A percentile compares a stretch with the other conserved stretches of the same genome.
Evolutionary conservation across 352 stramenopile species (phyloP).

Genomic region (Phytophthora pini): DNA sequence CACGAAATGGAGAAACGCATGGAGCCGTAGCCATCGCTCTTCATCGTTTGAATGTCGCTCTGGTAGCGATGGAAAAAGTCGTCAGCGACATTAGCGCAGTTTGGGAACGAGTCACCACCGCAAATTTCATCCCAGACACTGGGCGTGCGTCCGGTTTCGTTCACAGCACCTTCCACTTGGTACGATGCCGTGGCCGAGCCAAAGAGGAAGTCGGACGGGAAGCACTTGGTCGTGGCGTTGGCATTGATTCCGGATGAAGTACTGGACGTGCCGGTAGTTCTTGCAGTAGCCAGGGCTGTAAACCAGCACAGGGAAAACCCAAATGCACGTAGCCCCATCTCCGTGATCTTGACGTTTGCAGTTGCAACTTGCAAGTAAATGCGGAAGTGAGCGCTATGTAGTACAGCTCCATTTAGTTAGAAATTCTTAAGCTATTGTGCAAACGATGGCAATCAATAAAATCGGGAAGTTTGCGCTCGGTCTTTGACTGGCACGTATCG

Average conservation of each 20-base stretch:
- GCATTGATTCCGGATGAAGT: not conserved
- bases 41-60: not conserved
- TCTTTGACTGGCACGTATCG: not conserved
- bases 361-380: conserved; percentile 5
- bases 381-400: conserved; percentile 2
- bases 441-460: conserved; percentile 4
- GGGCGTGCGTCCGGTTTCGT: not conserved
- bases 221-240: not conserved
- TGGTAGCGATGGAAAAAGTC: not conserved
- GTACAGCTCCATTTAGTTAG: too few species aligned
- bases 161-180: not conserved
- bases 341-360: not conserved
- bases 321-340: conserved; percentile 13
- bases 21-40: not conserved
- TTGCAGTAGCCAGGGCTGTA: not conserved
- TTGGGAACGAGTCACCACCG: not conserved
- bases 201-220: not conserved
- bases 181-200: not conserved
- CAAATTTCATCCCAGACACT: not conserved
- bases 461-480: conserved; percentile 4
- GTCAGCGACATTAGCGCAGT: not conserved
- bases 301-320: conserved; percentile 1
- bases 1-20: not conserved
- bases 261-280: not conserved
- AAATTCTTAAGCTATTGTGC: too few species aligned